phyloP scores from a whole-genome alignment of 2,329 filamentous ascomycete genomes.

The Trichophyton simii region DNA sequence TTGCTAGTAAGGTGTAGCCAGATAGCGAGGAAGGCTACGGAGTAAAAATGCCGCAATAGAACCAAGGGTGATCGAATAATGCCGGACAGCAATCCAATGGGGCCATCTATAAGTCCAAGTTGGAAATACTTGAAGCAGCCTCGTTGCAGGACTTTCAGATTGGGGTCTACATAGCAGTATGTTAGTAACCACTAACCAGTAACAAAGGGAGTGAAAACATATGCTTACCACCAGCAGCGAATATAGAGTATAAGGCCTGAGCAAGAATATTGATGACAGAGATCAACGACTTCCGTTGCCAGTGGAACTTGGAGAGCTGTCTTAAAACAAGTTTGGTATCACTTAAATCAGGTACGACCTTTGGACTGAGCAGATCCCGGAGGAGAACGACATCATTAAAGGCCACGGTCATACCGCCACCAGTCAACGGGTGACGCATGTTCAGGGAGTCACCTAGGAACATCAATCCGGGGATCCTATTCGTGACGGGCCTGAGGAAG shows the following conservation, averaged over 20 bases:
- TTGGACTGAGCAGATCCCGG: conserved; percentile 58
- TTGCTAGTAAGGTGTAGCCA: conserved; percentile 51
- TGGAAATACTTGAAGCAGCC: conserved; percentile 94
- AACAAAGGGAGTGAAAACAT: neutral
- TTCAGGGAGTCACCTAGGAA: conserved; percentile 92
- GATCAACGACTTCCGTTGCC: conserved; percentile 67
- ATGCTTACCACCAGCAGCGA: conserved; percentile 58
- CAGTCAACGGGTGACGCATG: conserved; percentile 97
- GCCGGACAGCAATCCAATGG: conserved; percentile 68
- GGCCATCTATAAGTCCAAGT: conserved; percentile 59
- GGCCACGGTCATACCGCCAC: conserved; percentile 95
- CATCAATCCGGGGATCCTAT: conserved; percentile 58
- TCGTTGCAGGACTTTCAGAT: conserved; percentile 67
- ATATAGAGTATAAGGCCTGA: conserved; percentile 80
- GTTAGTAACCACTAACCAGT: neutral
- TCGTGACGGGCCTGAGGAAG: conserved; percentile 71
- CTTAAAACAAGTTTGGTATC: conserved; percentile 53
- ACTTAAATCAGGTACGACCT: conserved; percentile 54
- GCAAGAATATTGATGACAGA: conserved; percentile 96
- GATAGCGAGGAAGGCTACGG: conserved; percentile 77
- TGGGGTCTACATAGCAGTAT: conserved; percentile 39
- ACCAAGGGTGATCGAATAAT: conserved; percentile 64
- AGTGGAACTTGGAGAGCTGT: conserved; percentile 69
- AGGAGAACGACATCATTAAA: conserved; percentile 83
- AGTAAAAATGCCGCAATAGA: conserved; percentile 87